A percentile compares a stretch with the other conserved stretches of the same genome.
Evolutionary conservation across 2,329 filamentous ascomycete genomes (phyloP).

Genomic region (Alternaria arborescens): DNA sequence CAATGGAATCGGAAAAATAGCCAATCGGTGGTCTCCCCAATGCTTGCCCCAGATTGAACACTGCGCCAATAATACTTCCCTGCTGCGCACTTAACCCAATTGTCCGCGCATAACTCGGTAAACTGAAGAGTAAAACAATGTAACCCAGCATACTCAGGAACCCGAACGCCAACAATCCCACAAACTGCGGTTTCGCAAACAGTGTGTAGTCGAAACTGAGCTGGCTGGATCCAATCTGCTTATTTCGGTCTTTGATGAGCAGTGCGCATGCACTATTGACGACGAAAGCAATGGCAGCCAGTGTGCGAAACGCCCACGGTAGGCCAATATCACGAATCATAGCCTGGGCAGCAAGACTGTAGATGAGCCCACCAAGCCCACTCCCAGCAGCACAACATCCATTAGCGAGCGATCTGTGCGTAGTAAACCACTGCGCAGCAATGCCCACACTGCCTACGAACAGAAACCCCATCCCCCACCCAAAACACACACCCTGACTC

Average conservation of each 20-base stretch:
- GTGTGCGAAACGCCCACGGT: conserved; percentile 71
- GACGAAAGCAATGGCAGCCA: conserved; percentile 69
- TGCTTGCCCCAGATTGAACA: conserved; percentile 73
- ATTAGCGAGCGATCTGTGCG: conserved; percentile 73
- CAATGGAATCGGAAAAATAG: conserved; percentile 73
- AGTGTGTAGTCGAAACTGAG: conserved; percentile 69
- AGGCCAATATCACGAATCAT: conserved; percentile 73
- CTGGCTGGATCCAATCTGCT: conserved; percentile 70
- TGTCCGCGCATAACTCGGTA: conserved; percentile 75
- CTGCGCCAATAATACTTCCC: conserved; percentile 74
- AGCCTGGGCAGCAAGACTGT: conserved; percentile 71
- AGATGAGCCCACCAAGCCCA: conserved; percentile 76
- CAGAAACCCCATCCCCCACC: conserved; percentile 78
- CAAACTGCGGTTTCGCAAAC: conserved; percentile 69
- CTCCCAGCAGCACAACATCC: conserved; percentile 73
- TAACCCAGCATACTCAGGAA: conserved; percentile 78
- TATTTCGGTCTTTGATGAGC: conserved; percentile 75
- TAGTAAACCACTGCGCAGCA: conserved; percentile 77
- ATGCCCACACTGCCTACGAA: conserved; percentile 75
- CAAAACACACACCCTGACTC: conserved; percentile 77
- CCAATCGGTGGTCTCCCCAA: conserved; percentile 77
- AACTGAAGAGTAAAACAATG: conserved; percentile 77
- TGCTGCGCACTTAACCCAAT: conserved; percentile 73
- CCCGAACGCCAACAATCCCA: conserved; percentile 72
- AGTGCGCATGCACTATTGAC: conserved; percentile 71